Conservation (phyloP, 2,329 filamentous ascomycete genomes). For the Fusarium goolgardi region DNA sequence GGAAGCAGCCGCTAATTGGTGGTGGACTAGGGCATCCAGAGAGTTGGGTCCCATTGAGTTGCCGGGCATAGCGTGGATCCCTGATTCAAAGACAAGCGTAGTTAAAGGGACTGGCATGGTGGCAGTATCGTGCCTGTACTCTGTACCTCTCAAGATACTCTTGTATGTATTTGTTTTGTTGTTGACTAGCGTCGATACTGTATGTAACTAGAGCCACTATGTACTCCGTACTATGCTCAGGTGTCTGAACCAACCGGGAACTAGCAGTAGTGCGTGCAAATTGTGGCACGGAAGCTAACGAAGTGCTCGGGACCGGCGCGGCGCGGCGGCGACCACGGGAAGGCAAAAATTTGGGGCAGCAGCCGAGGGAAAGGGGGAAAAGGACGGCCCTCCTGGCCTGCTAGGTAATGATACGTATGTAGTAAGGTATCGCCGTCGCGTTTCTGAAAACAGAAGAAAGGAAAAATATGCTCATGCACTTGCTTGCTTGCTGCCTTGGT, state of each 20-base stretch:
- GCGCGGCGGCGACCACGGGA: constrained; percentile 43
- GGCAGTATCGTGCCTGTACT: constrained; percentile 23
- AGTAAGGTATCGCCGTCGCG: constrained; percentile 33
- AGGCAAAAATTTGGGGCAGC: constrained; percentile 38
- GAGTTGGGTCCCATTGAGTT: constrained; percentile 32
- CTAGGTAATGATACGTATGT: constrained; percentile 2
- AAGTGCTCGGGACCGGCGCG: constrained; percentile 41
- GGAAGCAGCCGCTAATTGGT: constrained; percentile 45
- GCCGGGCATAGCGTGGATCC: constrained; percentile 40
- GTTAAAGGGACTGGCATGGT: constrained; percentile 47
- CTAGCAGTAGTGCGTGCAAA: constrained; percentile 41
- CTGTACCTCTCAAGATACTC: constrained; percentile 26
- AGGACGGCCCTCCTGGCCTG: constrained; percentile 11
- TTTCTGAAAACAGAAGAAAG: constrained; percentile 44
- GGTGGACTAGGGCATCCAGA: constrained; percentile 48
- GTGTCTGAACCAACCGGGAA: constrained; percentile 43
- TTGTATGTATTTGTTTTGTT: constrained; percentile 25
- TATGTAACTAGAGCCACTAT: constrained; percentile 33
- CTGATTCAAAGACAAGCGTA: constrained; percentile 48
- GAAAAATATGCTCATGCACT: constrained; percentile 38
- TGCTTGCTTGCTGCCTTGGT: constrained; percentile 2
- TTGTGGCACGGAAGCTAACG: constrained; percentile 45
- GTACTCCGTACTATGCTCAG: constrained; percentile 31
- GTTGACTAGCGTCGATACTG: constrained; percentile 23
- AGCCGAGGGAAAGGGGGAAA: constrained; percentile 18